These are phyloP conservation scores for Phoenix dactylifera DNA, from an alignment of 176 grass and related monocot genomes.

Conservation along the genomic window DNA sequence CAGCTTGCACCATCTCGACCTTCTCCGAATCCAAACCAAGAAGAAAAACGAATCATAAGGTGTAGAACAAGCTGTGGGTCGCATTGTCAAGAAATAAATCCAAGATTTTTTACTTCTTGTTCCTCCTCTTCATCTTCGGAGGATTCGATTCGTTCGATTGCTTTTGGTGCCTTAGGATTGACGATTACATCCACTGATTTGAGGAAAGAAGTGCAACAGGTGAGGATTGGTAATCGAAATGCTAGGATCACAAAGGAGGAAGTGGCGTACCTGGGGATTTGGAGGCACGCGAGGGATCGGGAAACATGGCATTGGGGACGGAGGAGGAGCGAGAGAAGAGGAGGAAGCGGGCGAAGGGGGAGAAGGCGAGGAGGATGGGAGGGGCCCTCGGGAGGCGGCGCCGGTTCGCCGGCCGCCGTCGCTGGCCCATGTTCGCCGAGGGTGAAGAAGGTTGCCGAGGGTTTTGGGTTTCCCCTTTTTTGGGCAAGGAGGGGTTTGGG, in stretches of 20 bases:
- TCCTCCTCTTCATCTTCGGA: constrained; percentile 18
- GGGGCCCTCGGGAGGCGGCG: constrained; percentile 3
- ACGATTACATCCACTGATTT: neutral
- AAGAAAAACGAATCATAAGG: neutral
- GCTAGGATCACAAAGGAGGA: neutral
- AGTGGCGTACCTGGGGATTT: neutral
- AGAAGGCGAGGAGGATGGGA: constrained; percentile 37
- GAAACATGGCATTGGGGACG: neutral
- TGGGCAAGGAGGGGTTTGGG: no score
- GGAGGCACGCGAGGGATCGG: constrained; percentile 2
- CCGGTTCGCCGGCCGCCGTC: constrained; percentile 13
- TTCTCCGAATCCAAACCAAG: constrained; percentile 1
- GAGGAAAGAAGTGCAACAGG: neutral
- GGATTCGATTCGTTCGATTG: no score
- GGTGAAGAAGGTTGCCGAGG: no score
- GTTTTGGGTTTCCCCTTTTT: no score
- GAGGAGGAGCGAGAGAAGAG: constrained; percentile 28
- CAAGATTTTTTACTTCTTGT: no score
- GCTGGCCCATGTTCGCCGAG: neutral
- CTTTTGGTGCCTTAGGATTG: neutral
- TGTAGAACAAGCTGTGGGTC: neutral
- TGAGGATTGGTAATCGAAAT: constrained; percentile 3
- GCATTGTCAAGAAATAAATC: neutral
- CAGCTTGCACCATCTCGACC: constrained; percentile 55
- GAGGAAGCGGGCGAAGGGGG: constrained; percentile 46